Evolutionary conservation across 495 filamentous ascomycete species (phyloP).

Genomic region (Aspergillus sparsus): DNA sequence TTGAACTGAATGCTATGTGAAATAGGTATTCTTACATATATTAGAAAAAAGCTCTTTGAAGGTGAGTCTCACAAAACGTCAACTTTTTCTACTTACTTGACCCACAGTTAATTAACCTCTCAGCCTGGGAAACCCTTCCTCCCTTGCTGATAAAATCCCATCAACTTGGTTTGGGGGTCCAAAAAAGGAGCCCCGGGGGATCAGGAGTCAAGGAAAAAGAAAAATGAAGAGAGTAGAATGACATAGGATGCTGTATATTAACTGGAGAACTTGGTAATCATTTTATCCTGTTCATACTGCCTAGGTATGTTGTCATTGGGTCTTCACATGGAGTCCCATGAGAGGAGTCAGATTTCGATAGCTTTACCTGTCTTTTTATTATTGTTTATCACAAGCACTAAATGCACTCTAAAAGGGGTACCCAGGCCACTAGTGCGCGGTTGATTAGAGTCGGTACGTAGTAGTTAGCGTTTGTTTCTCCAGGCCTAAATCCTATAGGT

Average conservation of each 20-base stretch:
- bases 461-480: too few species aligned
- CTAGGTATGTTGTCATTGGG: neutral
- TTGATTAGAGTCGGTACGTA: too few species aligned
- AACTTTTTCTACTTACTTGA: too few species aligned
- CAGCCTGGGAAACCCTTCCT: neutral
- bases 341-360: constrained; percentile 17
- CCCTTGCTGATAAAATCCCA: constrained; percentile 13
- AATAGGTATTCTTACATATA: too few species aligned
- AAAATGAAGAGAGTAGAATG: neutral
- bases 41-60: too few species aligned
- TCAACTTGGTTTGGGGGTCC: neutral
- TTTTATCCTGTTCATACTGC: neutral
- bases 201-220: neutral
- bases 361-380: constrained; percentile 1
- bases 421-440: neutral
- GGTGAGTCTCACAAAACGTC: too few species aligned
- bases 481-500: too few species aligned
- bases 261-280: neutral
- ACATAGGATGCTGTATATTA: too few species aligned
- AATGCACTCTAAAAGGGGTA: neutral
- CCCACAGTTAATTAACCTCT: too few species aligned
- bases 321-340: neutral
- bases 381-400: constrained; percentile 21
- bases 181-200: neutral
- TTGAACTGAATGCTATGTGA: too few species aligned